phyloP scores from a whole-genome alignment of 1,139 yeast species.

The Zygosaccharomyces sapae region DNA sequence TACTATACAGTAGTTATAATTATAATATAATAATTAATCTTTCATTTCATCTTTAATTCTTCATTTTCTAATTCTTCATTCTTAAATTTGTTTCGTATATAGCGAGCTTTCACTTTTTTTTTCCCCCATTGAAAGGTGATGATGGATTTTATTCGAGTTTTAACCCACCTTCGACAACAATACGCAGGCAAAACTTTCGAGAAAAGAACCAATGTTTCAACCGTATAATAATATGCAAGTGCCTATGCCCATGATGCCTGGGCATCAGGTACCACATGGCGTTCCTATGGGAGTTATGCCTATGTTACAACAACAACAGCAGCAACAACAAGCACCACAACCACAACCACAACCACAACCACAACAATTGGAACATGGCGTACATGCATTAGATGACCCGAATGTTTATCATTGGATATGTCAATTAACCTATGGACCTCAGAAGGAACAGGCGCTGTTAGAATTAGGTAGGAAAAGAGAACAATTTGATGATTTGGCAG shows the following conservation, averaged over 20 bases:
- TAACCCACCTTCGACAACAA: not conserved
- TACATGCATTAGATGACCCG: constrained; percentile 72
- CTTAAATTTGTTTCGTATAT: not conserved
- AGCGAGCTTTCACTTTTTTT: not conserved
- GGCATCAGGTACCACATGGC: constrained; percentile 6
- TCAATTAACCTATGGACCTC: constrained; percentile 83
- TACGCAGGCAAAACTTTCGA: not conserved
- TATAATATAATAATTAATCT: no score
- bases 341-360: constrained; percentile 2
- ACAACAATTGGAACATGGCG: constrained; percentile 38
- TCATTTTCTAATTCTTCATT: no score
- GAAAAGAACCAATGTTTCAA: constrained; percentile 6
- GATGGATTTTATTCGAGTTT: not conserved
- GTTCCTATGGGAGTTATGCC: constrained; percentile 6
- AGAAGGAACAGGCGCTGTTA: constrained; percentile 84
- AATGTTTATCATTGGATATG: constrained; percentile 88
- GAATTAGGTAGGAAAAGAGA: constrained; percentile 93
- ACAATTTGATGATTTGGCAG: constrained; percentile 88
- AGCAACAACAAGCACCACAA: constrained; percentile 29
- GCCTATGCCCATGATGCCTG: constrained; percentile 8
- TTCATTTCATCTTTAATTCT: no score
- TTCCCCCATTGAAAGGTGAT: not conserved
- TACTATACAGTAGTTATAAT: constrained; percentile 1
- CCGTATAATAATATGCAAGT: constrained; percentile 5
- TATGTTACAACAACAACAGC: constrained; percentile 12